Percentiles rank a stretch among this genome's conserved stretches.
Evolutionary conservation across 1,284 basidiomycete genomes (phyloP).

Genomic region (Volvariella surrecta): DNA sequence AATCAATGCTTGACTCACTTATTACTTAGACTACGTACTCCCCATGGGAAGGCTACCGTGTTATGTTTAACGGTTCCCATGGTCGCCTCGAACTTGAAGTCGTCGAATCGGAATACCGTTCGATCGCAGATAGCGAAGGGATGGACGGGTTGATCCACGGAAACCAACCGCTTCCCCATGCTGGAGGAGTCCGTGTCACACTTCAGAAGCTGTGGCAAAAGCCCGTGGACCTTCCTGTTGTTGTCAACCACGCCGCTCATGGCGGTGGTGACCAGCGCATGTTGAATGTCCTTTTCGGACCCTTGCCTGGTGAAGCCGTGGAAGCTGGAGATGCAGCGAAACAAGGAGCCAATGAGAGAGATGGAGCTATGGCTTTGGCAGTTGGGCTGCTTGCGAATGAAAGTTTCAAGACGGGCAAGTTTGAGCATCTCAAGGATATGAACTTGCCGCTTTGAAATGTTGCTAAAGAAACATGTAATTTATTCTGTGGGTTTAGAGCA

Average conservation of each 20-base stretch:
- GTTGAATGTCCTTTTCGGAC: conserved; percentile 43
- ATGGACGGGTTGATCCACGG: conserved; percentile 34
- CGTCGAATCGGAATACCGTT: conserved; percentile 34
- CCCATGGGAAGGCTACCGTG: conserved; percentile 41
- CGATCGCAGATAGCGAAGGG: conserved; percentile 21
- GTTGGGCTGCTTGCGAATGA: conserved; percentile 45
- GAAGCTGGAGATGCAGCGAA: conserved; percentile 36
- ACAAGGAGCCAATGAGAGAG: conserved; percentile 38
- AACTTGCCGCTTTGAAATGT: conserved; percentile 14
- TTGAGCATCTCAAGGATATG: conserved; percentile 28
- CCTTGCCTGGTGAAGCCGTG: conserved; percentile 26
- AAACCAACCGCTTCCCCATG: conserved; percentile 33
- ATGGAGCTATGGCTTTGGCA: conserved; percentile 43
- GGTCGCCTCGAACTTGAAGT: conserved; percentile 47
- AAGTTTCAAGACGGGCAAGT: conserved; percentile 40
- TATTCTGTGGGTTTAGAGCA: too few species aligned
- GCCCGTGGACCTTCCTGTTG: conserved; percentile 32
- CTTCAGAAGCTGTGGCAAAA: conserved; percentile 39
- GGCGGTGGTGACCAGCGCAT: conserved; percentile 44
- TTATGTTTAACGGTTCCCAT: conserved; percentile 46
- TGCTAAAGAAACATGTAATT: too few species aligned
- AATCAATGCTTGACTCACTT: background rate
- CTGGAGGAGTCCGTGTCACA: conserved; percentile 35
- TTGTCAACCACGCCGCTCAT: conserved; percentile 36
- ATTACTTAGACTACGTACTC: conserved; percentile 30